A percentile compares a stretch with the other conserved stretches of the same genome.
phyloP scores from a whole-genome alignment of 2,329 filamentous ascomycete species.

The Exophiala oligosperma region DNA sequence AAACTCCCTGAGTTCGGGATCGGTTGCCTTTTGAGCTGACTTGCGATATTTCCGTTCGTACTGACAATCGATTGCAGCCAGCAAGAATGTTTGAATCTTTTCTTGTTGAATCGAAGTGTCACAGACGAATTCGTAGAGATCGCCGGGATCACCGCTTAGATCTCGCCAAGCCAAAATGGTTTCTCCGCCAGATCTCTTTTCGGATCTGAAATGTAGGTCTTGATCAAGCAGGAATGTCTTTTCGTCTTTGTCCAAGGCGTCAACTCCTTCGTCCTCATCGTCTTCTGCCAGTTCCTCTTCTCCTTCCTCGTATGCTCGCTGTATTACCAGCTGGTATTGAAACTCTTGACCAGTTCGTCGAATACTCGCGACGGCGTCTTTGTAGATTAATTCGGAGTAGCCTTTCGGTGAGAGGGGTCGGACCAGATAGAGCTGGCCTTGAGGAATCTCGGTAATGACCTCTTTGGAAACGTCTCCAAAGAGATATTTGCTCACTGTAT shows the following conservation, averaged over 20 bases:
- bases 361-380: constrained; percentile 89
- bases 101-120: constrained; percentile 69
- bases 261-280: constrained; percentile 76
- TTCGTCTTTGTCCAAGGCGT: constrained; percentile 91
- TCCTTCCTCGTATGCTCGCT: constrained; percentile 95
- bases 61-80: constrained; percentile 86
- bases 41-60: constrained; percentile 95
- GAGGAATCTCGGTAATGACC: constrained; percentile 87
- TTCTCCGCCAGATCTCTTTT: constrained; percentile 75
- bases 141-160: constrained; percentile 86
- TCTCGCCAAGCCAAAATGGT: constrained; percentile 94
- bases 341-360: constrained; percentile 91
- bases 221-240: constrained; percentile 97
- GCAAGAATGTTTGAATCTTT: constrained; percentile 77
- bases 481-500: constrained; percentile 81
- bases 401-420: constrained; percentile 93
- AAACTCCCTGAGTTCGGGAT: constrained; percentile 78
- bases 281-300: constrained; percentile 93
- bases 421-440: constrained; percentile 96
- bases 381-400: constrained; percentile 98
- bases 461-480: constrained; percentile 89
- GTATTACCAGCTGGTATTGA: constrained; percentile 95
- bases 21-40: constrained; percentile 75
- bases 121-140: constrained; percentile 98
- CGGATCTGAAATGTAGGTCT: constrained; percentile 80